Conservation (phyloP, 2,329 filamentous ascomycete genomes). For the Stachybotrys chlorohalonatus region DNA sequence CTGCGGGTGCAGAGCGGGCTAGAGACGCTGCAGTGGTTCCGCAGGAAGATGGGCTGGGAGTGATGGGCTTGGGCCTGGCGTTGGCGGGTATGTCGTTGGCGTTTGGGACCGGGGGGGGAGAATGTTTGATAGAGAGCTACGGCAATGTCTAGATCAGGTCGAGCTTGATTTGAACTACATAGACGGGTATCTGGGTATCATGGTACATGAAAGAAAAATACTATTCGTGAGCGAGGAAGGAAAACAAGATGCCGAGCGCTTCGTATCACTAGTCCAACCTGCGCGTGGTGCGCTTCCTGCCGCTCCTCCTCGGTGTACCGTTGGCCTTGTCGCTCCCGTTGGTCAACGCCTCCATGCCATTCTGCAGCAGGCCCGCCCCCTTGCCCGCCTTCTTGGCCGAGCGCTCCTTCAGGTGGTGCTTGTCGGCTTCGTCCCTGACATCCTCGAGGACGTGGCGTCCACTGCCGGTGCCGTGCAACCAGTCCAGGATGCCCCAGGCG, state of each 20-base stretch:
- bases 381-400: slow-evolving; percentile 21
- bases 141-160: too few relatives aligned
- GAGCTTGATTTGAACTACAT: not conserved
- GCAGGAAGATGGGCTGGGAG: slow-evolving; percentile 29
- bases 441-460: slow-evolving; percentile 45
- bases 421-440: slow-evolving; percentile 44
- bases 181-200: not conserved
- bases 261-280: slow-evolving; percentile 6
- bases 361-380: slow-evolving; percentile 22
- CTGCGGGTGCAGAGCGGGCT: slow-evolving; percentile 63
- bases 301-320: slow-evolving; percentile 12
- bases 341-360: slow-evolving; percentile 20
- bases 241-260: not conserved
- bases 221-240: not conserved
- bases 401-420: slow-evolving; percentile 40
- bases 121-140: too few relatives aligned
- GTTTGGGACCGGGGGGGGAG: not conserved
- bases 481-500: slow-evolving; percentile 54
- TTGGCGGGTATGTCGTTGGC: not conserved
- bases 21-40: slow-evolving; percentile 53
- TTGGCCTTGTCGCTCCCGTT: slow-evolving; percentile 10
- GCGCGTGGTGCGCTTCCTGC: slow-evolving; percentile 11
- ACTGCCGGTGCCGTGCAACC: slow-evolving; percentile 46
- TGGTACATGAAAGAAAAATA: not conserved
- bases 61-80: not conserved